phyloP scores from a whole-genome alignment of 2,329 filamentous ascomycete species.

The Xylariaceae sp. region DNA sequence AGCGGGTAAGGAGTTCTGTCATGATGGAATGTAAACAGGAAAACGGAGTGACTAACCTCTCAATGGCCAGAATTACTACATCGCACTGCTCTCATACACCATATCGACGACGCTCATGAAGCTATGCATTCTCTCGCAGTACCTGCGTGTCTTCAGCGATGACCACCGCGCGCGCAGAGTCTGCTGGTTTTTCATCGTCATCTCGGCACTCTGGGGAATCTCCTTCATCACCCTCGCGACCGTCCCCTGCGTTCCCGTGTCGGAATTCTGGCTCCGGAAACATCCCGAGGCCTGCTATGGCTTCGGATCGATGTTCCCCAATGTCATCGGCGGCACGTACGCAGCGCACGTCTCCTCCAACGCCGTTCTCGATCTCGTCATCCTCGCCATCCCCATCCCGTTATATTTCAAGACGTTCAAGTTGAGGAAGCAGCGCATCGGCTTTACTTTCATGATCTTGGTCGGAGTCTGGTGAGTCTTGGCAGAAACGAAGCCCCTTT shows the following conservation, averaged over 20 bases:
- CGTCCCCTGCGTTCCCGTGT: constrained; percentile 31
- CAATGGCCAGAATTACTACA: constrained; percentile 30
- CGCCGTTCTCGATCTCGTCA: constrained; percentile 31
- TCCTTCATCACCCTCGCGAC: constrained; percentile 30
- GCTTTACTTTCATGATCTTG: constrained; percentile 29
- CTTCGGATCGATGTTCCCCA: constrained; percentile 28
- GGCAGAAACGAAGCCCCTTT: not conserved
- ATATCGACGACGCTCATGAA: constrained; percentile 36
- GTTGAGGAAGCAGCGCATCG: constrained; percentile 29
- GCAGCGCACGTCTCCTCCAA: constrained; percentile 31
- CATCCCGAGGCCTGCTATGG: constrained; percentile 27
- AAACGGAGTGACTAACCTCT: constrained; percentile 5
- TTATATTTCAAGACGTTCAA: constrained; percentile 28
- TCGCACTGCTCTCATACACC: constrained; percentile 31
- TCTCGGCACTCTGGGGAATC: constrained; percentile 30
- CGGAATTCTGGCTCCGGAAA: constrained; percentile 30
- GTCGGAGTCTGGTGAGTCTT: constrained; percentile 32
- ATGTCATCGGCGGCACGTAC: constrained; percentile 28
- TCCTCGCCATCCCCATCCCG: constrained; percentile 31
- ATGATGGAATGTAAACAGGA: not conserved
- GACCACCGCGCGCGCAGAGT: constrained; percentile 19
- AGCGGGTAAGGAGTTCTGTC: constrained; percentile 20
- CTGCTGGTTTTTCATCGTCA: constrained; percentile 25
- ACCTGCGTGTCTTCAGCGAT: constrained; percentile 33
- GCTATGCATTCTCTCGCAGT: constrained; percentile 35